Evolutionary conservation across 345 rosid genomes (phyloP).

Genomic region (Lepidium didymum): DNA sequence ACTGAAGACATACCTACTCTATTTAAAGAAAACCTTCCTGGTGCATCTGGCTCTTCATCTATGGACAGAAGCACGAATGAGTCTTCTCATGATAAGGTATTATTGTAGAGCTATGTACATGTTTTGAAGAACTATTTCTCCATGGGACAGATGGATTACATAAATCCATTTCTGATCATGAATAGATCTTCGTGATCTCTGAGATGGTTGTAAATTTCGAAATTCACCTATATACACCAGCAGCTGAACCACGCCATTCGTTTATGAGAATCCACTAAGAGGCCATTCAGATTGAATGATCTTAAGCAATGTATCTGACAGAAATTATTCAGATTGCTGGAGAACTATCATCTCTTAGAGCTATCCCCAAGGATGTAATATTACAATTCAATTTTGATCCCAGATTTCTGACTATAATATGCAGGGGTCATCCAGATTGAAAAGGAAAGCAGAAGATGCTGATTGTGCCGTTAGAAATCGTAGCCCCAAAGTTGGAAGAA

Average conservation of each 20-base stretch:
- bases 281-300: conserved; percentile 24
- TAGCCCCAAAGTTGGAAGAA: conserved; percentile 30
- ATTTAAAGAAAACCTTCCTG: conserved; percentile 26
- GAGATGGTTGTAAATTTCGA: conserved; percentile 18
- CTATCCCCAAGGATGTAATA: conserved; percentile 6
- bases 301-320: conserved; percentile 10
- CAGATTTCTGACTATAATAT: conserved; percentile 26
- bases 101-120: conserved; percentile 2
- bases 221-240: conserved; percentile 12
- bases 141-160: background rate
- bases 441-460: conserved; percentile 48
- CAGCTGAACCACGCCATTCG: conserved; percentile 30
- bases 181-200: conserved; percentile 19
- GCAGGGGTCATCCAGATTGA: conserved; percentile 35
- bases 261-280: conserved; percentile 26
- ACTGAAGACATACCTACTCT: conserved; percentile 27
- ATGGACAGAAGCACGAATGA: conserved; percentile 21
- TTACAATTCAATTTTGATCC: conserved; percentile 4
- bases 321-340: conserved; percentile 18
- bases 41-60: conserved; percentile 28
- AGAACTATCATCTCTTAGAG: conserved; percentile 11
- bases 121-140: background rate
- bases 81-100: conserved; percentile 38
- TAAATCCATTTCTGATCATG: background rate
- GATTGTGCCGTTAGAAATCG: conserved; percentile 19